Conservation (phyloP, 805 yeast genomes). For the Candida tibetensis region DNA sequence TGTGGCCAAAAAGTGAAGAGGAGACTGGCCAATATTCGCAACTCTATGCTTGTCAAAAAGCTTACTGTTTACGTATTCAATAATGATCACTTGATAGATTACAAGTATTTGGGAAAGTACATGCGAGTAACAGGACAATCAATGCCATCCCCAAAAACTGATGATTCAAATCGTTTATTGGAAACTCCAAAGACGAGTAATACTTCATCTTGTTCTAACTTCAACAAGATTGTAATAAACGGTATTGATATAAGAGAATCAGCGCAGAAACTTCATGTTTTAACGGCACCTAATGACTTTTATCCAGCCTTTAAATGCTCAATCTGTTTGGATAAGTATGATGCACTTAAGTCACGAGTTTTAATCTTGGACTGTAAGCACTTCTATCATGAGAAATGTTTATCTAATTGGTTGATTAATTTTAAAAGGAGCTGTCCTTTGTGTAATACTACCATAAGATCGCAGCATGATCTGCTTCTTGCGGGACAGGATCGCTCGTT, state of each 20-base stretch:
- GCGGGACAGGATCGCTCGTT: conserved; percentile 14
- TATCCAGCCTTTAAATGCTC: conserved; percentile 53
- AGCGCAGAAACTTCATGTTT: conserved; percentile 13
- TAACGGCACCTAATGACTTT: conserved; percentile 31
- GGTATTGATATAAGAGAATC: conserved; percentile 21
- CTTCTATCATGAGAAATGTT: conserved; percentile 56
- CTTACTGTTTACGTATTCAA: conserved; percentile 40
- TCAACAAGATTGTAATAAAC: conserved; percentile 14
- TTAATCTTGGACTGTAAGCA: conserved; percentile 59
- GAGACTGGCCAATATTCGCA: conserved; percentile 24
- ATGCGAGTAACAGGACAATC: conserved; percentile 23
- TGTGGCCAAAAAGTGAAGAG: conserved; percentile 26
- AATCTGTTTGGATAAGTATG: conserved; percentile 56
- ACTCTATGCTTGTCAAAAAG: conserved; percentile 31
- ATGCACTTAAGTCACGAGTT: conserved; percentile 45
- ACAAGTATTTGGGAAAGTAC: conserved; percentile 26
- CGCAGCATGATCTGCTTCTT: conserved; percentile 10
- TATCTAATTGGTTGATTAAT: conserved; percentile 57
- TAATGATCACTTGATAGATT: conserved; percentile 32
- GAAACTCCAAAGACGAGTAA: conserved; percentile 12
- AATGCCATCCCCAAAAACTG: neutral
- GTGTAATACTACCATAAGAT: conserved; percentile 37
- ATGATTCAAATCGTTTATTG: conserved; percentile 1
- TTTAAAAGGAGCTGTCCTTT: conserved; percentile 57
- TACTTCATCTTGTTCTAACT: conserved; percentile 6